Percentiles rank a stretch among this genome's conserved stretches.
phyloP scores from a whole-genome alignment of 768 basidiomycete genomes.

The Hortiboletus campestris region DNA sequence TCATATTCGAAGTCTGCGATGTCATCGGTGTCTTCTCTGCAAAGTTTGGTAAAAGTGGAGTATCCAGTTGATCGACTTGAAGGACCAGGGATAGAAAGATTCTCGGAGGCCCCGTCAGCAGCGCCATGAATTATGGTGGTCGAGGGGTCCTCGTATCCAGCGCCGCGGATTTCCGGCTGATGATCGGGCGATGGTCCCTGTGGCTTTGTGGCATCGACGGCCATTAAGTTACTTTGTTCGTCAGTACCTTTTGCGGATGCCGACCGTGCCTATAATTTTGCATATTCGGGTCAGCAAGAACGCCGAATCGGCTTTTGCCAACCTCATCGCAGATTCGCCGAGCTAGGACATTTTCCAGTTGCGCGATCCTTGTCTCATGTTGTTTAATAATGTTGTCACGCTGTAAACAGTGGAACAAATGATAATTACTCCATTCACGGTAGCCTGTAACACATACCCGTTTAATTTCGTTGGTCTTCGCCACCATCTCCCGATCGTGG shows the following conservation, averaged over 20 bases:
- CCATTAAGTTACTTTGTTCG: conserved; percentile 12
- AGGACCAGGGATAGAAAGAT: conserved; percentile 11
- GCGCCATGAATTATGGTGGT: conserved; percentile 7
- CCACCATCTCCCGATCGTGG: conserved; percentile 52
- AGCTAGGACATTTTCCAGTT: conserved; percentile 47
- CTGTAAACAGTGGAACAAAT: conserved; percentile 29
- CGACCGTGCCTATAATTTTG: conserved; percentile 10
- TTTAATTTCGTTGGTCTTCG: conserved; percentile 56
- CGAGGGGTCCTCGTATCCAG: conserved; percentile 8
- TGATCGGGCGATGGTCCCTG: conserved; percentile 11
- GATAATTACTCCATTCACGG: conserved; percentile 4
- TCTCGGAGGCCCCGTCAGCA: conserved; percentile 4
- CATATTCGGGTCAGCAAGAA: conserved; percentile 14
- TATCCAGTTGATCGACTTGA: conserved; percentile 21
- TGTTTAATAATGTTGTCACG: conserved; percentile 47
- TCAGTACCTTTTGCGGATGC: conserved; percentile 10
- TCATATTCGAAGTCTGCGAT: conserved; percentile 25
- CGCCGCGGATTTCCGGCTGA: conserved; percentile 20
- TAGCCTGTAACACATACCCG: conserved; percentile 36
- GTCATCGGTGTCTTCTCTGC: conserved; percentile 29
- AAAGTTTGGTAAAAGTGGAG: conserved; percentile 25
- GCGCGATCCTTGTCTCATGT: conserved; percentile 42
- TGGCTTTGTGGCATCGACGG: conserved; percentile 9
- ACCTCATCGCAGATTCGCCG: conserved; percentile 40
- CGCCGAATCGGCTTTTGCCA: conserved; percentile 10